Base-by-base conservation (phyloP, 768 basidiomycete species). In the Rhizopogon vinicolor region DNA sequence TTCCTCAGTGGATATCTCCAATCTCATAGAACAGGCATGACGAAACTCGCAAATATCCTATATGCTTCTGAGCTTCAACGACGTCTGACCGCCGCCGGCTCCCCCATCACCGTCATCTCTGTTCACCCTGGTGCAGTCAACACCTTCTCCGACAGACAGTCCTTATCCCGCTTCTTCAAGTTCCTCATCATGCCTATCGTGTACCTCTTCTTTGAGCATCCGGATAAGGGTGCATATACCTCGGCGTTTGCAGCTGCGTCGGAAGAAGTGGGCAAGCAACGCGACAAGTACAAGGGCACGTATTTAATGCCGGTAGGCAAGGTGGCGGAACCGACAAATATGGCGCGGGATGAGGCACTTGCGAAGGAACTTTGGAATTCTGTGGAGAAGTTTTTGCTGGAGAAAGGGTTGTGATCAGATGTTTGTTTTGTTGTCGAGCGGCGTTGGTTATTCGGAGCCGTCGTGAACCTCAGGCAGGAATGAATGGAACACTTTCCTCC, bases 1-100 rank as follows among this genome's bases (percentile, higher is more conserved):
- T 14, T 31, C 45, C 7, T 46, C 3, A 14, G n/a, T 19, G 9
- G 35, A 35, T 35, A 22, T 12, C 10, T 13, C 3, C 0, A 54
- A 14, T 54, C 33, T 58, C 5, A 7, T 8, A 18, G 46, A 25
- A 28, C 55, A 85, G 85, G 63, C 0, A 64, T 74, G 37, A 71
- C 79, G 46, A 86, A 86, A 63, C 65, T 84, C n/a, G 74, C 78
- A 16, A 74, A 73, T 48, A 65, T 79, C 31, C 70, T 85, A 16
- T 83, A 75, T 56, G 76, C 75, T 1, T 75, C 72, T 29, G 73
- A 78, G 58, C 67, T 86, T 16, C 82, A 86, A 54, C 70, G 69
- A 35, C 76, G 63, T 19, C 66, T 86, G 29, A 72, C 77, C 44
- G 63, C 60, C 0, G 63, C 67, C 39, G 66, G 63, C 16, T 61